Percentiles rank a stretch among this genome's conserved stretches.
These are phyloP conservation scores for Syncephalastrum sp. DNA, from an alignment of 371 early-diverging fungal genomes.

Conservation along the genomic window DNA sequence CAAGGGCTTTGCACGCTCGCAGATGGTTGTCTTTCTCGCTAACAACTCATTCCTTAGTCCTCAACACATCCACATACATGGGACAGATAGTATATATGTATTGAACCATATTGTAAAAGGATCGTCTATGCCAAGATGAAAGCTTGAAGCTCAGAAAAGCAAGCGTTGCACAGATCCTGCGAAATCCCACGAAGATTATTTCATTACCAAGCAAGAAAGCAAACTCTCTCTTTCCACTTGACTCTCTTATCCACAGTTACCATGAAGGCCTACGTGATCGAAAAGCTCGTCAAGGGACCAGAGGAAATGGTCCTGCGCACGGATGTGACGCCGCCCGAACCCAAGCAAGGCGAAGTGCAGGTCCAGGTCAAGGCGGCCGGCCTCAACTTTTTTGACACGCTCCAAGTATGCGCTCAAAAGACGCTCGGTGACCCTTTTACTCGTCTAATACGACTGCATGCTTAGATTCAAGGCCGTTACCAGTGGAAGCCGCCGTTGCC, in stretches of 20 bases:
- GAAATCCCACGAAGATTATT: neutral
- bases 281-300: constrained; percentile 66
- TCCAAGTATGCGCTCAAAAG: constrained; percentile 48
- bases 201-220: neutral
- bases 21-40: too few relatives aligned
- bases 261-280: constrained; percentile 72
- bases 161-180: too few relatives aligned
- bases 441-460: neutral
- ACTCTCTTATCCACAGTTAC: neutral
- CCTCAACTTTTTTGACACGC: constrained; percentile 81
- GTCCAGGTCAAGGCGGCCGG: constrained; percentile 71
- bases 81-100: too few relatives aligned
- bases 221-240: neutral
- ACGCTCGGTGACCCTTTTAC: neutral
- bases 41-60: too few relatives aligned
- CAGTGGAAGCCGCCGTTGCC: constrained; percentile 79
- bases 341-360: constrained; percentile 58
- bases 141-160: too few relatives aligned
- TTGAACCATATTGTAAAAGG: too few relatives aligned
- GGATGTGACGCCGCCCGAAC: constrained; percentile 50
- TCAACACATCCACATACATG: too few relatives aligned
- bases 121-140: too few relatives aligned
- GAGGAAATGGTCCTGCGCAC: constrained; percentile 61
- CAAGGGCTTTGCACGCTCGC: too few relatives aligned
- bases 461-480: constrained; percentile 74